Percentiles rank a stretch among this genome's conserved stretches.
phyloP scores from a whole-genome alignment of 352 stramenopile genomes.

The Globisporangium canariense region DNA sequence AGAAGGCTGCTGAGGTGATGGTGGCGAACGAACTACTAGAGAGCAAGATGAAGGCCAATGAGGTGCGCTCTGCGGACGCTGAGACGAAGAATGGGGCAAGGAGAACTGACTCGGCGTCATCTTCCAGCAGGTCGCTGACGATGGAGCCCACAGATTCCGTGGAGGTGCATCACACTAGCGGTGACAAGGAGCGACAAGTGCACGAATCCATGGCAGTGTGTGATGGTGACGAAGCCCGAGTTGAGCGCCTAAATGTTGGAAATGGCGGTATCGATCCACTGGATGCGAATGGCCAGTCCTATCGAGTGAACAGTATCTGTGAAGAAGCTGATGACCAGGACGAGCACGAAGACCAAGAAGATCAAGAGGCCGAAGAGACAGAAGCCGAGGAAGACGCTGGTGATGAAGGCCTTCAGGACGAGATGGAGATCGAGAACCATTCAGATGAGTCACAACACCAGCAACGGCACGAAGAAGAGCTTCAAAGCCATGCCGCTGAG shows the following conservation, averaged over 20 bases:
- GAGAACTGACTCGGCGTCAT: slow-evolving; percentile 2
- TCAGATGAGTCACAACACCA: too few relatives aligned
- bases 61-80: not conserved
- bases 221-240: too few relatives aligned
- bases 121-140: slow-evolving; percentile 6
- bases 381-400: not conserved
- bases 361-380: not conserved
- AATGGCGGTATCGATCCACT: not conserved
- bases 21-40: not conserved
- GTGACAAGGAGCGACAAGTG: not conserved
- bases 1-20: not conserved
- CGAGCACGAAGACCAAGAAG: not conserved
- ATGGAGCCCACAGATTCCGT: not conserved
- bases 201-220: too few relatives aligned
- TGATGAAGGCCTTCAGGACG: not conserved
- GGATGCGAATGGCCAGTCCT: not conserved
- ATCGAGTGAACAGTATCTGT: not conserved
- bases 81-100: not conserved
- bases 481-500: not conserved
- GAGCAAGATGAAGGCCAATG: not conserved
- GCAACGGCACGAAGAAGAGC: not conserved
- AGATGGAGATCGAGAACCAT: too few relatives aligned
- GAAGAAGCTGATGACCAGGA: not conserved
- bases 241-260: too few relatives aligned
- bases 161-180: not conserved